A percentile compares a stretch with the other conserved stretches of the same genome.
These are phyloP conservation scores for Singerocomus inundabilis DNA, from an alignment of 1,284 basidiomycete genomes.

Conservation along the genomic window DNA sequence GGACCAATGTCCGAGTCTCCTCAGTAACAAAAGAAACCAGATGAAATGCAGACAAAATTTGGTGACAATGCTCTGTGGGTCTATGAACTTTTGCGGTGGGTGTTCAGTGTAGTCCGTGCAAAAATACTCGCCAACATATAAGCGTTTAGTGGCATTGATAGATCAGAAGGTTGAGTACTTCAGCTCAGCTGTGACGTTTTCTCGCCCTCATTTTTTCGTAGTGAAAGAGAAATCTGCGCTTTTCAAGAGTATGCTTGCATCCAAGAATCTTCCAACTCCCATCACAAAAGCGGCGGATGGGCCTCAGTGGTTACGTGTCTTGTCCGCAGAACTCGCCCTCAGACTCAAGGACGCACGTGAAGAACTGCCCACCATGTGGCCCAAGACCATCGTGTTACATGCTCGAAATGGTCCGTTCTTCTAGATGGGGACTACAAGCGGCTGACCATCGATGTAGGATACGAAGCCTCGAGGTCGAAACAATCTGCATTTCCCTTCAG, in stretches of 20 bases:
- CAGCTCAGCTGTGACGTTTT: not conserved
- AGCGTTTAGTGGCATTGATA: constrained; percentile 76
- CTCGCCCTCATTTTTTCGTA: constrained; percentile 28
- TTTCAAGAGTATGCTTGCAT: constrained; percentile 90
- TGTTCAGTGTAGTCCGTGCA: constrained; percentile 1
- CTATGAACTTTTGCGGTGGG: constrained; percentile 76
- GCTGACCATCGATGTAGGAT: constrained; percentile 44
- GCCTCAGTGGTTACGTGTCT: constrained; percentile 86
- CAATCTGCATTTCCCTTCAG: constrained; percentile 85
- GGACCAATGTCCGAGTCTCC: not conserved
- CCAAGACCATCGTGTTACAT: constrained; percentile 84
- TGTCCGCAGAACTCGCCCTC: constrained; percentile 86
- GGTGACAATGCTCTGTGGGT: constrained; percentile 89
- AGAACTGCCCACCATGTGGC: constrained; percentile 79
- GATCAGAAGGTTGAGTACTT: constrained; percentile 69
- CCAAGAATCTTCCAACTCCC: constrained; percentile 84
- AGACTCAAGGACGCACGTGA: constrained; percentile 83
- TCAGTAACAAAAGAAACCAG: constrained; percentile 34
- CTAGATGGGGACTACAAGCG: not conserved
- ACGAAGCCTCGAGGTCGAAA: constrained; percentile 66
- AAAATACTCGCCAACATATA: not conserved
- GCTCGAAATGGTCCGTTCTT: constrained; percentile 57
- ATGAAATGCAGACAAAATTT: constrained; percentile 81
- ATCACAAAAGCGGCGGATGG: constrained; percentile 75
- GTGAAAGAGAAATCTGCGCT: constrained; percentile 84